phyloP scores from a whole-genome alignment of 148 eudicot species.

The Fagopyrum homotropicum region DNA sequence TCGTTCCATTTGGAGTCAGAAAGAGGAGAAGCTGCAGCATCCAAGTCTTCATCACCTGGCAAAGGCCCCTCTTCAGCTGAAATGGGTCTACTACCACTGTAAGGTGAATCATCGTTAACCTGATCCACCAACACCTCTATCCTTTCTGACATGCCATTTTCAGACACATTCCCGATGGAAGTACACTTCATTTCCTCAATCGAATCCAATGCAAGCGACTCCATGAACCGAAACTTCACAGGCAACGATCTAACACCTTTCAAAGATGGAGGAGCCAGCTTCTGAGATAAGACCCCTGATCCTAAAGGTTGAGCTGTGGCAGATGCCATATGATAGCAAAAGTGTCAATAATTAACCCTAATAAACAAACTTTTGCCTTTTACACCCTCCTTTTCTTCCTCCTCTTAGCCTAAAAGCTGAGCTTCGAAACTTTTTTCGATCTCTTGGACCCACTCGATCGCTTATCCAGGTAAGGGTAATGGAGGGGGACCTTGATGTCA shows the following conservation, averaged over 20 bases:
- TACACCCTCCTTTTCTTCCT: constrained; percentile 6
- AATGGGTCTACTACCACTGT: constrained; percentile 25
- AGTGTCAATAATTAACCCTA: constrained; percentile 35
- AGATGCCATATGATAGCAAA: constrained; percentile 41
- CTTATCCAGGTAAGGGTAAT: constrained; percentile 8
- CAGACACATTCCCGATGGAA: constrained; percentile 20
- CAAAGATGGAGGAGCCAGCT: constrained; percentile 39
- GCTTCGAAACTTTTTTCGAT: constrained; percentile 1
- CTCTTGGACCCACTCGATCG: constrained; percentile 13
- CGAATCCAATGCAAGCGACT: constrained; percentile 17
- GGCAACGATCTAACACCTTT: constrained; percentile 75
- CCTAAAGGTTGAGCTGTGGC: constrained; percentile 27
- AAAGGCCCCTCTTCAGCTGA: constrained; percentile 20
- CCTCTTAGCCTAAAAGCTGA: not conserved
- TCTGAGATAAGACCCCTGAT: constrained; percentile 24
- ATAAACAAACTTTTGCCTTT: constrained; percentile 9
- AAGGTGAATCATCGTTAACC: constrained; percentile 56
- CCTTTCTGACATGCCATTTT: constrained; percentile 22
- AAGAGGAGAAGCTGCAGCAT: constrained; percentile 21
- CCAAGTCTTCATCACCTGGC: constrained; percentile 28
- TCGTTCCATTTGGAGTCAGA: constrained; percentile 79
- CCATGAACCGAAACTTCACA: constrained; percentile 43
- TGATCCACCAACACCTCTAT: constrained; percentile 23
- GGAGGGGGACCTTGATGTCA: constrained; percentile 15
- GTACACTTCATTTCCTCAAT: constrained; percentile 16